phyloP scores from a whole-genome alignment of 352 stramenopile species.

The Phytophthora nicotianae region DNA sequence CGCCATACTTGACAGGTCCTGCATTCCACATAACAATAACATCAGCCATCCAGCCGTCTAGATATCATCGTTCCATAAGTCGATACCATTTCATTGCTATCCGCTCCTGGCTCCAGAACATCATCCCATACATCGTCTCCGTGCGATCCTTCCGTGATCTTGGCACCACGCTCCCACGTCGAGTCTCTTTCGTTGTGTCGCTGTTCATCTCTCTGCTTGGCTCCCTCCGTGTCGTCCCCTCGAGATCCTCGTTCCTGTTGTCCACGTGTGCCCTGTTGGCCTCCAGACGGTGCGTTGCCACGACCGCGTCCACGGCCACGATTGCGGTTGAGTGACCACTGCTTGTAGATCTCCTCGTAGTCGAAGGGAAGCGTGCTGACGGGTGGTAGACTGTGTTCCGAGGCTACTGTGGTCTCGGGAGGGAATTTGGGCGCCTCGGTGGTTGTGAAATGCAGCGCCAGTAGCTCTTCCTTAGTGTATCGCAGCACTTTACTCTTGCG shows the following conservation, averaged over 20 bases:
- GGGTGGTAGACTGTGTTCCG: slow-evolving; percentile 66
- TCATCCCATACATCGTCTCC: slow-evolving; percentile 83
- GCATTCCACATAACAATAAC: slow-evolving; percentile 13
- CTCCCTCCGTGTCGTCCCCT: slow-evolving; percentile 52
- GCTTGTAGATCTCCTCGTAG: slow-evolving; percentile 89
- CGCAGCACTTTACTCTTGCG: slow-evolving; percentile 87
- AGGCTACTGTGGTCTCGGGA: slow-evolving; percentile 68
- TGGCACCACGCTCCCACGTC: slow-evolving; percentile 65
- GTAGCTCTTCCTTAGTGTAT: slow-evolving; percentile 82
- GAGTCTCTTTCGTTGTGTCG: slow-evolving; percentile 51
- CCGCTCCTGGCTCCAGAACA: slow-evolving; percentile 51
- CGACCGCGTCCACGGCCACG: slow-evolving; percentile 74
- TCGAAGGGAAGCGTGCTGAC: slow-evolving; percentile 83
- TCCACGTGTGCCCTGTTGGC: slow-evolving; percentile 29
- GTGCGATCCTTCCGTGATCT: slow-evolving; percentile 37
- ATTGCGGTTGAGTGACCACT: slow-evolving; percentile 84
- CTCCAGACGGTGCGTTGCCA: slow-evolving; percentile 38
- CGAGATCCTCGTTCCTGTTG: slow-evolving; percentile 54
- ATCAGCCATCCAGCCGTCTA: slow-evolving; percentile 1
- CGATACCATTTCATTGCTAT: slow-evolving; percentile 70
- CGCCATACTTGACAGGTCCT: slow-evolving; percentile 86
- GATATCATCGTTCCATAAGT: slow-evolving; percentile 1
- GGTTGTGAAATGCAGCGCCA: slow-evolving; percentile 73
- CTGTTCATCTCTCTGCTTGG: slow-evolving; percentile 42
- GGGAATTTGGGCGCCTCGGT: slow-evolving; percentile 55